phyloP scores from a whole-genome alignment of 441 rosid genomes.

The Pelargonium cotyledonis region DNA sequence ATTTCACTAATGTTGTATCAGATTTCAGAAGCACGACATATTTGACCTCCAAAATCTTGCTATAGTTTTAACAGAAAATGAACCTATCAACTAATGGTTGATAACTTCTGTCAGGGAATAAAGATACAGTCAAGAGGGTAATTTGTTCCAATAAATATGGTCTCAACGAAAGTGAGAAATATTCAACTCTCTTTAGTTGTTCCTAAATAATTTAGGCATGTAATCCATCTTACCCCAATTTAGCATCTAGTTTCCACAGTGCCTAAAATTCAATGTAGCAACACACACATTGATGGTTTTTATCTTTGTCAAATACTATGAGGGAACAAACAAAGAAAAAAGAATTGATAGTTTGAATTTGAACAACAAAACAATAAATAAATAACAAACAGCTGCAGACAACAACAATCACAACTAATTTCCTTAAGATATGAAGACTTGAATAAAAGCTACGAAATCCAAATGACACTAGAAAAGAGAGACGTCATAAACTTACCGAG shows the following conservation, averaged over 20 bases:
- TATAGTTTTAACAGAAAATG: background rate
- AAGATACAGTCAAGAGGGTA: background rate
- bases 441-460: no score
- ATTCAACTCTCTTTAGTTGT: background rate
- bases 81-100: no score
- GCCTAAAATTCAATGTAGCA: background rate
- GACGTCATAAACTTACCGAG: conserved; percentile 31
- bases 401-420: background rate
- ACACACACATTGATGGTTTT: background rate
- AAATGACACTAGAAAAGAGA: background rate
- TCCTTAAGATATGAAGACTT: background rate
- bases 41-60: background rate
- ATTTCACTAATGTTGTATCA: background rate
- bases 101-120: background rate
- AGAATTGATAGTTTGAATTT: background rate
- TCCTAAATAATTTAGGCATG: background rate
- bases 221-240: background rate
- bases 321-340: no score
- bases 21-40: background rate
- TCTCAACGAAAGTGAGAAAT: background rate
- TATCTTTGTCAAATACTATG: background rate
- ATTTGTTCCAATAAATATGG: background rate
- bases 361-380: background rate
- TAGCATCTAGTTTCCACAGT: background rate
- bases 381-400: background rate